Evolutionary conservation across 2,329 filamentous ascomycete genomes (phyloP), one percentile per base, ranked within the genome.

Genomic region (Colletotrichum tamarilloi): DNA sequence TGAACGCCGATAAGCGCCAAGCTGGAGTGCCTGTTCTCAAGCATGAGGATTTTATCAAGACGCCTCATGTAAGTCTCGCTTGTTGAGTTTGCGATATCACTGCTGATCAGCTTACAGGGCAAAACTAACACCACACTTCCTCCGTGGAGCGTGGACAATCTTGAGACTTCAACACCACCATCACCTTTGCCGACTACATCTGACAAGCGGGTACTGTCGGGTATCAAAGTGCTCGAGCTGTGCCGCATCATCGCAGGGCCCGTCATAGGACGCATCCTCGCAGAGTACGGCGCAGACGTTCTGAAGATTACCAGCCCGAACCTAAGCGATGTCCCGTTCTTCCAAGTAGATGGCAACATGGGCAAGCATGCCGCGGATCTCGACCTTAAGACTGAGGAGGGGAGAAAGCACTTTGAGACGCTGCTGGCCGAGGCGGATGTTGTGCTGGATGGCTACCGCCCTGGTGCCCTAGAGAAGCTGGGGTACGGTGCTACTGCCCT

Each of bases 171-270:
- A 6, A 89, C 90, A 3, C 86, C 87, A 3, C 85, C 87, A 8
- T 79, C 81, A 3, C 84, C 83, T 7, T 77, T 90, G 64, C 71
- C 78, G 12, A 55, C 68, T 4, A 75, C 26, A 1, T 59, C 75
- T 3, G 72, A 76, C 2, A 75, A 68, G 7, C 81, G 81, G 12
- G 81, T 84, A 76, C 77, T 90, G 84, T 72, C 86, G 78, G 93
- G 93, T 0, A 86, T 95, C 79, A 92, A 92, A 75, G 92, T 95
- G 6, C 86, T 95, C 5, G 93, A 95, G 78, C 83, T 95, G 35
- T 93, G 92, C 78, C 90, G 93, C 53, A 91, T 95, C 77, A 94
- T 95, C 75, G 93, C 93, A 4, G 93, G 92, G 0, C 93, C 93
- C n/a, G 90, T 91, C 5, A 91, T 95, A 76, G 90, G 90, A 3